phyloP scores from a whole-genome alignment of 345 rosid species.

The Brassica juncea region DNA sequence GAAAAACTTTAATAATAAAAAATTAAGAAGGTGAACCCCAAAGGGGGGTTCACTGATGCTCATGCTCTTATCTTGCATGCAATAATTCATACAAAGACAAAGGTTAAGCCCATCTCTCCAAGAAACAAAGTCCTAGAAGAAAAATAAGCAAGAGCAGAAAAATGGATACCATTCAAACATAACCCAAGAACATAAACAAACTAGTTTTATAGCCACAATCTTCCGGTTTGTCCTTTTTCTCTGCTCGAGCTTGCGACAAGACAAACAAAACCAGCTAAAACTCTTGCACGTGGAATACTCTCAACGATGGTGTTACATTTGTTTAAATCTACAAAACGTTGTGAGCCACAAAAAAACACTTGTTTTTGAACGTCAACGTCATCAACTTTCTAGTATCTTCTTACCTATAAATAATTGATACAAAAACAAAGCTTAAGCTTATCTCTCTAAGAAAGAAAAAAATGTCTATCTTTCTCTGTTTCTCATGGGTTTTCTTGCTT shows the following conservation, averaged over 20 bases:
- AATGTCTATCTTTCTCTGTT: constrained; percentile 10
- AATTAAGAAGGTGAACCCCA: too few relatives aligned
- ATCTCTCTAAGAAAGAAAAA: neutral
- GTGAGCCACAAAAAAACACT: neutral
- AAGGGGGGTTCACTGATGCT: too few relatives aligned
- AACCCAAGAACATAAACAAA: neutral
- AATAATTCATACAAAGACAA: neutral
- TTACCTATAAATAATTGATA: neutral
- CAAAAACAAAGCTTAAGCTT: neutral
- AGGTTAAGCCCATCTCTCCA: neutral
- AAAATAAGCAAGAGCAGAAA: too few relatives aligned
- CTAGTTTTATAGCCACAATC: neutral
- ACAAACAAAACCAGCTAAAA: neutral
- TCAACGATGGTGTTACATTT: neutral
- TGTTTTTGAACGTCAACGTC: neutral
- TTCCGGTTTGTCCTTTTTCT: neutral
- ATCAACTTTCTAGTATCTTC: neutral
- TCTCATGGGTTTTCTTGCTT: neutral
- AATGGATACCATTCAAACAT: too few relatives aligned
- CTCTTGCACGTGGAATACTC: neutral
- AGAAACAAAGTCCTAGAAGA: too few relatives aligned
- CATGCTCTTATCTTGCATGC: neutral
- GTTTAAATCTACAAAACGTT: neutral
- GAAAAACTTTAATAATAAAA: too few relatives aligned
- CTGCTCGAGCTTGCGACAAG: neutral